Evolutionary conservation across 441 rosid species (phyloP), one percentile per base, ranked within the genome.

Genomic region (Gossypium trilobum): DNA sequence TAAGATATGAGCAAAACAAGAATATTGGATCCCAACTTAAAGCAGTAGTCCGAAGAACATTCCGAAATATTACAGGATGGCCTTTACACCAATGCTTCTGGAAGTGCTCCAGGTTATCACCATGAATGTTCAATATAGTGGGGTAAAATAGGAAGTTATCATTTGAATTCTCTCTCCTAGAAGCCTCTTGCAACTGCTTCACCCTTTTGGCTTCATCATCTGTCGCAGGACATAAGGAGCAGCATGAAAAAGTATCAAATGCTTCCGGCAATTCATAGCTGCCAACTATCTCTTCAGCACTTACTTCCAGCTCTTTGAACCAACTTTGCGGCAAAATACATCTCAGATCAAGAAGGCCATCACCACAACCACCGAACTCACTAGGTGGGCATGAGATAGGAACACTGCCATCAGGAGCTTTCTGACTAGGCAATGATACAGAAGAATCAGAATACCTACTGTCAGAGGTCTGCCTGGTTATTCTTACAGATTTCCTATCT

Each of bases 61-160:
- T 82, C 69, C 78, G 95, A 74, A 95, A 83, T 62, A 93, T 82
- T 57, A 93, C 95, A 8, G 99, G 98, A 72, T 95, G 98, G 74
- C 97, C 97, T 82, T 85, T 89, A 76, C 91, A 78, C 98, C 99
- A 95, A 73, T 95, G 98, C 81, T 89, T 88, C 85, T 91, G 99
- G 82, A 91, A 95, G 71, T 93, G 99, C 44, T 93, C 99, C 4
- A 88, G 79, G 74, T 84, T 92, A 79, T 90, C 95, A 67, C 78
- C 77, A 22, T 77, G 84, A 81, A 85, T 78, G 62, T 89, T 93
- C 64, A 60, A 9, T 46, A 78, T 68, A 52, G 86, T 73, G 14
- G 97, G 97, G 80, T 80, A 83, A 82, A 85, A 93, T 42, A 95
- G 73, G 54, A 84, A 85, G 83, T 91, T 95, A 73, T 91, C 90